Base-by-base conservation (phyloP, 1,139 yeast genomes). In the Meyerozyma guilliermondii region DNA sequence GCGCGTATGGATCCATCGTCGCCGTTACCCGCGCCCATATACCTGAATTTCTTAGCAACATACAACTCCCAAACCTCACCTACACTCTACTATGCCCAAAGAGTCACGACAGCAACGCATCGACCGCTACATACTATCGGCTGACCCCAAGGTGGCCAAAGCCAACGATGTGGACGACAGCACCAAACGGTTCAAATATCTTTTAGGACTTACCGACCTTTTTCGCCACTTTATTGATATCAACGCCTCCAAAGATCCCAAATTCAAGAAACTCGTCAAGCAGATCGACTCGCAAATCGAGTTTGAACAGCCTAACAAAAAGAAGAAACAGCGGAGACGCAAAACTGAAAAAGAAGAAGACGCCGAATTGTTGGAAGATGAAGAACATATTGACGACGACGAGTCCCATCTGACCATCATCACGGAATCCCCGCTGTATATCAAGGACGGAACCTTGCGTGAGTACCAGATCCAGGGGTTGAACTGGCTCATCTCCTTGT, bases 281-380 rank as follows among this genome's bases (percentile, higher is more conserved):
- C 77, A 74, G 45, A 66, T 80, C 24, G 88, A 80, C 50, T 64
- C 66, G 42, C 71, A 70, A 49, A 58, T 60, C 34, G 50, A 46
- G 41, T 53, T 51, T 47, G 50, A 47, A 35, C 53, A 46, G 39
- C 44, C 46, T 28, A 46, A 45, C 29, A 43, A 30, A 35, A 42
- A 39, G 31, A 43, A 45, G 29, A 47, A 35, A 38, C 39, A 39
- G 37, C 55, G 71, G 26, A 53, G 81, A 41, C 63, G 95, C 46
- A 87, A 87, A 58, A 83, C 94, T 0, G 95, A 87, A 60, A 83
- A 86, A 60, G 96, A 91, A 56, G 98, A 91, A 59, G 97, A 88
- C 60, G 95, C 88, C 1, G 96, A 88, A 60, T 69, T 88, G 44
- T 69, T 91, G 53, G 76, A 78, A 50, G 95, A 84, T 41, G 96